Evolutionary conservation across 75 land plant species (phyloP).

Genomic region (Selaginella tamariscina): DNA sequence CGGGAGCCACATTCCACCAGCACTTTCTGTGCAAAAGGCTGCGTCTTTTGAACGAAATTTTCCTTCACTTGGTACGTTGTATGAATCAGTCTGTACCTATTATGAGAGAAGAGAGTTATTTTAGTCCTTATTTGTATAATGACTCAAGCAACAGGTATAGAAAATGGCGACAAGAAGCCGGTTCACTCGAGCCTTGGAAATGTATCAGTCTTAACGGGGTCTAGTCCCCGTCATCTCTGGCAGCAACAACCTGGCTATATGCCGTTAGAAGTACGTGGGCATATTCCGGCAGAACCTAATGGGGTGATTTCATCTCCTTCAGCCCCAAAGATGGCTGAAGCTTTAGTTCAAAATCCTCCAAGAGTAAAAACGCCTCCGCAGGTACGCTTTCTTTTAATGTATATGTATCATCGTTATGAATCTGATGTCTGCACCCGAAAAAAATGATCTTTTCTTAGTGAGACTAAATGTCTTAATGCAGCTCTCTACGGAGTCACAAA

Average conservation of each 20-base stretch:
- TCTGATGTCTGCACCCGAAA: background rate
- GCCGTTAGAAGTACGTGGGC: slow-evolving; percentile 31
- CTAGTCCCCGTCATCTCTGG: slow-evolving; percentile 31
- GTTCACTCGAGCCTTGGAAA: slow-evolving; percentile 22
- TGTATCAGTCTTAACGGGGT: slow-evolving; percentile 15
- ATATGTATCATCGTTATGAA: background rate
- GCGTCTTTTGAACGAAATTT: slow-evolving; percentile 60
- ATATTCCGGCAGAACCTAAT: slow-evolving; percentile 43
- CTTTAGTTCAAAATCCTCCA: slow-evolving; percentile 58
- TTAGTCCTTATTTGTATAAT: too few species aligned
- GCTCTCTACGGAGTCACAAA: slow-evolving; percentile 33
- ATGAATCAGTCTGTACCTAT: too few species aligned
- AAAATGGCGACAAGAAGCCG: slow-evolving; percentile 73
- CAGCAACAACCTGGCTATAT: slow-evolving; percentile 16
- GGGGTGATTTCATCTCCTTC: slow-evolving; percentile 12
- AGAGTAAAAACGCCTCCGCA: slow-evolving; percentile 55
- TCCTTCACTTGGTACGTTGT: slow-evolving; percentile 71
- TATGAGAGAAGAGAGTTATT: too few species aligned
- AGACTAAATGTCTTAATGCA: background rate
- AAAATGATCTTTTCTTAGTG: background rate
- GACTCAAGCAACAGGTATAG: too few species aligned
- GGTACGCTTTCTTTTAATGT: slow-evolving; percentile 28
- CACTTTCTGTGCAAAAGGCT: background rate
- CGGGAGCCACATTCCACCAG: background rate
- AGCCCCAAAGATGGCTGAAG: slow-evolving; percentile 79